A percentile compares a stretch with the other conserved stretches of the same genome.
Evolutionary conservation across 441 rosid genomes (phyloP).

Genomic region (Hypseocharis bilobata): DNA sequence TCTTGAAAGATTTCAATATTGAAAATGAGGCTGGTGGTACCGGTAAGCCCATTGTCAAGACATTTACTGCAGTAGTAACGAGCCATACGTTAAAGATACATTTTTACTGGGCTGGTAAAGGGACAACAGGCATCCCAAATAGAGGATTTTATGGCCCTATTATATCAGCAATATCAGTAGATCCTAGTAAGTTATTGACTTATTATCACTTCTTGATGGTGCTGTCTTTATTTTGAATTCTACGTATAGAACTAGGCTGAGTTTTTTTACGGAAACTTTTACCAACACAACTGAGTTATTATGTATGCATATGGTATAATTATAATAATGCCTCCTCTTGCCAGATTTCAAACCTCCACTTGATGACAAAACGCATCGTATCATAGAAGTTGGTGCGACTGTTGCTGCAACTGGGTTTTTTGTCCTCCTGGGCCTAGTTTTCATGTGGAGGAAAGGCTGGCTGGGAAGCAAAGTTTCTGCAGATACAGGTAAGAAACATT

Average conservation of each 20-base stretch:
- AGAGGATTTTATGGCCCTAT: slow-evolving; percentile 84
- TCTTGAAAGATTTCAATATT: slow-evolving; percentile 54
- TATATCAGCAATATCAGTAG: slow-evolving; percentile 74
- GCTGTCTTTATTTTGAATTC: background rate
- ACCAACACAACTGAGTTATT: background rate
- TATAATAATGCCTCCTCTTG: slow-evolving; percentile 9
- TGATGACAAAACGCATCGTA: slow-evolving; percentile 24
- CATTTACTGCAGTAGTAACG: slow-evolving; percentile 34
- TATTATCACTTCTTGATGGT: background rate
- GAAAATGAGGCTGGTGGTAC: slow-evolving; percentile 59
- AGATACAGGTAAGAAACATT: slow-evolving; percentile 46
- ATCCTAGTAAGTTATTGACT: slow-evolving; percentile 50
- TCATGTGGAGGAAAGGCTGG: slow-evolving; percentile 49
- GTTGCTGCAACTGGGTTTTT: slow-evolving; percentile 33
- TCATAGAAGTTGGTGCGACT: slow-evolving; percentile 27
- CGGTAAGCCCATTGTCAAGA: slow-evolving; percentile 45
- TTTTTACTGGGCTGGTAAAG: slow-evolving; percentile 75
- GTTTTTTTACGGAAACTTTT: too few species aligned
- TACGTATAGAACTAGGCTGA: background rate
- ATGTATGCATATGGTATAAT: background rate
- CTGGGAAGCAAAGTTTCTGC: slow-evolving; percentile 43
- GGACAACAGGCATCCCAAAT: slow-evolving; percentile 76
- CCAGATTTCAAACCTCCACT: slow-evolving; percentile 60
- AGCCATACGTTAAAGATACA: slow-evolving; percentile 56
- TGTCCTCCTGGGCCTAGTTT: slow-evolving; percentile 31